Evolutionary conservation across 805 yeast genomes (phyloP), one percentile per base, ranked within the genome.

Genomic region (Nakazawaea ernobii): DNA sequence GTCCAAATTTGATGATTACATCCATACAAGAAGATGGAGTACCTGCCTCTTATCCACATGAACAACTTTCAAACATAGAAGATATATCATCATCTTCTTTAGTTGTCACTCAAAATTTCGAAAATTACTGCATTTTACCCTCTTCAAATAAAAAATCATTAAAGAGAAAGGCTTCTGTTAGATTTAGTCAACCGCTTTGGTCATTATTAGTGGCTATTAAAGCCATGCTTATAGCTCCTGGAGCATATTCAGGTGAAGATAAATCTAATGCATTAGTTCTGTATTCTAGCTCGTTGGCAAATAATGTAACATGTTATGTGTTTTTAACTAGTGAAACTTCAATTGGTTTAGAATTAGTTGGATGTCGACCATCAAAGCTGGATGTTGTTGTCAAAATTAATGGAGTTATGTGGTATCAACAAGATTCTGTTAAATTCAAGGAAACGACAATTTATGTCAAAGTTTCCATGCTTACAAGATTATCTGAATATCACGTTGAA

Each of bases 321-420:
- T 70, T 73, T 56, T 73, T 71, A 52, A 75, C 77, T 13, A 78
- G 79, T 20, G 74, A 77, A 32, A 77, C 80, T 8, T 62, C 77
- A 17, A 66, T 79, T 33, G 75, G 75, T 2, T 75, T 78, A 53
- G 79, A 74, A 49, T 60, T 79, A 32, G 68, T 71, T 43, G 71
- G 76, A 15, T 46, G 45, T 35, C 41, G 13, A n/a, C 70, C 70
- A 15, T 59, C 61, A 39, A 66, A 69, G 46, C 70, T 71, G 43
- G 73, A 65, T 46, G 58, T 74, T 6, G 64, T 69, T 40, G 73
- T 72, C 10, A 63, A 69, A 46, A 87, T 84, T 4, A 83, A 84
- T 55, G 88, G 87, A 20, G 73, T 83, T 20, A 71, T 77, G 11
- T 84, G 90, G 90, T 75, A 80, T 26, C 87, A 82, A 56, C 79